Evolutionary conservation across 768 basidiomycete species (phyloP), one percentile per base, ranked within the genome.

Genomic region (Collybia mongolica): DNA sequence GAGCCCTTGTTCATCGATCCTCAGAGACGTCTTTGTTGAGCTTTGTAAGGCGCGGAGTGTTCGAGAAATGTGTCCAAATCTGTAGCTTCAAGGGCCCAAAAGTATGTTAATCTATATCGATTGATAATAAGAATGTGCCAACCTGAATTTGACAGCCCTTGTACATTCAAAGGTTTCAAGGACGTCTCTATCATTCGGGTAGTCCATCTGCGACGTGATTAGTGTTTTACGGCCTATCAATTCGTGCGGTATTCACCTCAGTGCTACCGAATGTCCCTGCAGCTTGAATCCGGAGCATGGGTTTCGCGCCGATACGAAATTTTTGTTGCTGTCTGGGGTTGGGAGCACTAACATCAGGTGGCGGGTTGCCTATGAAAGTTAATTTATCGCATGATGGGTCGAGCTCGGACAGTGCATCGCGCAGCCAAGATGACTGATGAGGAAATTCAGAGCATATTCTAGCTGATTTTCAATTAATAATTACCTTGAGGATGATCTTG

Each of bases 141-240:
- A 93, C 93, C 84, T 90, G 65, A 90, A 91, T 29, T 72, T 75
- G 26, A 93, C 77, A 6, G 72, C 69, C 29, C 75, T 72, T 9
- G 66, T 72, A 64, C 95, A 98, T 53, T 96, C 90, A 59, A 97
- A 93, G 0, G 84, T 82, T 66, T 97, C 93, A 24, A 98, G 76
- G 0, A 98, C 90, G 44, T 97, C 93, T 42, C 80, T 78, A 60
- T 96, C 93, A 58, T 91, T 93, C 2, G 93, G 93, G 54, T 95
- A 98, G 68, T 99, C 95, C 85, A 98, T 91, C 93, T 95, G 59
- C 7, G 24, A 14, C 4, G 15, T 36, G 14, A 35, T 15, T 24
- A 17, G 43, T 17, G 55, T 46, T 51, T 19, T 50, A 11, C 29
- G 1, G 11, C 15, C 17, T 36, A 39, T 18, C 15, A 14, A 24